phyloP scores from a whole-genome alignment of 192 early-diverging fungal genomes.

The Endogone sp. region DNA sequence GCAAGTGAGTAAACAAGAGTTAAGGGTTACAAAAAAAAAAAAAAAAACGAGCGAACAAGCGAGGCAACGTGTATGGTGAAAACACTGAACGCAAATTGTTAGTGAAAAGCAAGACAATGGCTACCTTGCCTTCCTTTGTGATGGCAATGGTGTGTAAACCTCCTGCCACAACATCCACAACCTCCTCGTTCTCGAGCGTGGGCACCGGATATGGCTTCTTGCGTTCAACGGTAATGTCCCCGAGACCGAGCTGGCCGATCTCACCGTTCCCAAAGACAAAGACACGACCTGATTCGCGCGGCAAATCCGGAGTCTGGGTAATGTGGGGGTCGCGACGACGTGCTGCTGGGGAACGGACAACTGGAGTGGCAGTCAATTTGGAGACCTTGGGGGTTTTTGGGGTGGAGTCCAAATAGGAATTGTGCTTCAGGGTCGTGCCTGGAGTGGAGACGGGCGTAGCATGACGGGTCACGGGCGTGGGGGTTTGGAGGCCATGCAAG shows the following conservation, averaged over 20 bases:
- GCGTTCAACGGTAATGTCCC: conserved; percentile 74
- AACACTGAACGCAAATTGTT: no score
- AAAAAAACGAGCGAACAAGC: no score
- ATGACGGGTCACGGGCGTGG: no score
- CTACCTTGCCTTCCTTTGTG: conserved; percentile 66
- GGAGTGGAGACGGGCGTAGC: no score
- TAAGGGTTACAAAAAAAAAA: no score
- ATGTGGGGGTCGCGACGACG: neutral
- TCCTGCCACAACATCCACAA: conserved; percentile 79
- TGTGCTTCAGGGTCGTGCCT: neutral
- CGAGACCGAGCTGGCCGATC: conserved; percentile 89
- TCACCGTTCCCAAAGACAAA: conserved; percentile 88
- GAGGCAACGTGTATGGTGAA: no score
- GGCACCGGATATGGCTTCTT: conserved; percentile 67
- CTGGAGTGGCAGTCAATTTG: neutral
- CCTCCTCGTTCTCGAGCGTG: conserved; percentile 61
- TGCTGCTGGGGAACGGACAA: neutral
- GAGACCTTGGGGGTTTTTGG: neutral
- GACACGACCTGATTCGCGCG: conserved; percentile 46
- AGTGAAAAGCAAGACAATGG: neutral
- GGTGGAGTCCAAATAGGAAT: neutral
- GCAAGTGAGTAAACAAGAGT: no score
- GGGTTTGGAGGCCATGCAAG: no score
- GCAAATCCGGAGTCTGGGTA: neutral
- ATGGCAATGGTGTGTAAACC: conserved; percentile 87